phyloP scores from a whole-genome alignment of 768 basidiomycete species.

The Serendipita sp. region DNA sequence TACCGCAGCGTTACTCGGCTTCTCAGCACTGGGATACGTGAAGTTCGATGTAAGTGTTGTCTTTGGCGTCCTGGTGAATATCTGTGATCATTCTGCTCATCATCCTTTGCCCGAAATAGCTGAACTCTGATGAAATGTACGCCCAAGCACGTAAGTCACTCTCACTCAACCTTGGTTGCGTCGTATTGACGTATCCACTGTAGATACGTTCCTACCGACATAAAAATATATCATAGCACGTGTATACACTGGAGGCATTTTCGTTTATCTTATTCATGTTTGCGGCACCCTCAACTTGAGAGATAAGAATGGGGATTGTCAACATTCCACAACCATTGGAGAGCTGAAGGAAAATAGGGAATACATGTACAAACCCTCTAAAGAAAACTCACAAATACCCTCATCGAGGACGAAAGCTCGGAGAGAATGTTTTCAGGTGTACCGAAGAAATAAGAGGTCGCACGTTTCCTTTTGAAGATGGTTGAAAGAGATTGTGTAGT shows the following conservation, averaged over 20 bases:
- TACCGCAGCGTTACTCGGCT: constrained; percentile 53
- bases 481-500: neutral
- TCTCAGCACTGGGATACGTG: constrained; percentile 63
- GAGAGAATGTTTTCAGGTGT: neutral
- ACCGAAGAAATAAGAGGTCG: neutral
- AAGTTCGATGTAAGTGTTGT: constrained; percentile 55
- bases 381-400: no score
- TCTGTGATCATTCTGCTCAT: constrained; percentile 5
- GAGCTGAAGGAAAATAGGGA: no score
- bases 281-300: no score
- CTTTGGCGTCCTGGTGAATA: neutral
- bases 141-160: constrained; percentile 49
- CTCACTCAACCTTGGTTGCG: neutral
- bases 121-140: constrained; percentile 43
- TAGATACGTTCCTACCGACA: constrained; percentile 14
- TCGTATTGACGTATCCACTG: neutral
- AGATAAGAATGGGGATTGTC: no score
- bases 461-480: neutral
- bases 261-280: neutral
- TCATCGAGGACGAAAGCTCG: no score
- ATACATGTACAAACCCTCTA: no score
- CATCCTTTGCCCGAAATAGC: constrained; percentile 19
- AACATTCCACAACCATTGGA: no score
- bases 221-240: neutral
- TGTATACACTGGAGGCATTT: neutral